Percentiles rank a stretch among this genome's conserved stretches.
These are phyloP conservation scores for Megacollybia marginata DNA, from an alignment of 768 basidiomycete species.

Conservation along the genomic window DNA sequence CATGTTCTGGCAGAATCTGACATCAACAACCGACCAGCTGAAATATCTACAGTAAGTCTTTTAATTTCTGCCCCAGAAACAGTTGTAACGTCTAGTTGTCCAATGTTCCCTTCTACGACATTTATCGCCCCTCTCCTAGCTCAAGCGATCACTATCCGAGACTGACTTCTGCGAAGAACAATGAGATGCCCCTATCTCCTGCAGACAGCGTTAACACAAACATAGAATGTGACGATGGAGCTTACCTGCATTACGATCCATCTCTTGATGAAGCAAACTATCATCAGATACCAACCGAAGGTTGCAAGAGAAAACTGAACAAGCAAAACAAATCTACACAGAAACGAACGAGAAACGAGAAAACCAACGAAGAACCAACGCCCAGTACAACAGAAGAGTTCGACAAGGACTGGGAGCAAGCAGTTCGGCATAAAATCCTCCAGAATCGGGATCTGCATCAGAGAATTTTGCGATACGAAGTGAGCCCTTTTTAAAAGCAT, in stretches of 20 bases:
- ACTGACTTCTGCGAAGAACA: conserved; percentile 9
- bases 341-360: conserved; percentile 2
- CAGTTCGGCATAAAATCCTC: conserved; percentile 34
- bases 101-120: conserved; percentile 1
- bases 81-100: conserved; percentile 28
- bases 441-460: conserved; percentile 40
- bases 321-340: not conserved
- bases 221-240: conserved; percentile 15
- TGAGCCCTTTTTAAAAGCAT: conserved; percentile 15
- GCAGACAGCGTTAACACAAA: not conserved
- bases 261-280: conserved; percentile 1
- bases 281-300: not conserved
- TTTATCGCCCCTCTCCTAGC: conserved; percentile 13
- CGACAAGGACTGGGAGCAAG: conserved; percentile 34
- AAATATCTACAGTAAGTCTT: not conserved
- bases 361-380: conserved; percentile 3
- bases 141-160: conserved; percentile 19
- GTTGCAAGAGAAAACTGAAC: not conserved
- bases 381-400: conserved; percentile 10
- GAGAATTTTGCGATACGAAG: conserved; percentile 63
- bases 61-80: conserved; percentile 3
- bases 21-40: not conserved
- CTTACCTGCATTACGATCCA: conserved; percentile 28
- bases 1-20: not conserved
- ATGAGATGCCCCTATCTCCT: conserved; percentile 4